phyloP scores from a whole-genome alignment of 257 asterid species.

The Nicotiana noctiflora region DNA sequence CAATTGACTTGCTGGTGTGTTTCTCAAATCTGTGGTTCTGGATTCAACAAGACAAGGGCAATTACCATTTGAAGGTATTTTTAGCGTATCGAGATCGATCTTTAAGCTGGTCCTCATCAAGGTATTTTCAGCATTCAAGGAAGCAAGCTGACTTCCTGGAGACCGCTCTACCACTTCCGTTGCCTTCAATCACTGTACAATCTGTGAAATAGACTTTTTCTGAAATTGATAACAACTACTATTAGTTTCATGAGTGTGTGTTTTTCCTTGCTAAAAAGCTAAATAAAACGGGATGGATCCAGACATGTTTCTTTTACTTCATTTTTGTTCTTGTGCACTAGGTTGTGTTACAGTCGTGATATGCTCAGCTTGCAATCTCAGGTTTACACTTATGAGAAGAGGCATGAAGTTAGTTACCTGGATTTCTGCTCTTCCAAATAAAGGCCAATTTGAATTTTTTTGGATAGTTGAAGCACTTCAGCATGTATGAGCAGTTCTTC shows the following conservation, averaged over 20 bases:
- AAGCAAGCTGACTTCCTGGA: not conserved
- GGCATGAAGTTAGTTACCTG: constrained; percentile 31
- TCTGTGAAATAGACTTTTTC: not conserved
- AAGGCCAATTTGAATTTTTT: constrained; percentile 61
- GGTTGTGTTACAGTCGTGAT: not conserved
- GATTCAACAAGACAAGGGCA: no score
- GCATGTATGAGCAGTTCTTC: constrained; percentile 72
- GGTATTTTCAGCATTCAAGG: not conserved
- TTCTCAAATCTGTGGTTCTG: no score
- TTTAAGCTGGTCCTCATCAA: no score
- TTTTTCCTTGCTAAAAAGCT: not conserved
- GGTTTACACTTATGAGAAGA: not conserved
- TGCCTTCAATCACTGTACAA: no score
- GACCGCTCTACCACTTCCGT: no score
- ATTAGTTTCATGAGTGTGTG: not conserved
- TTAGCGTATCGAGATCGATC: no score
- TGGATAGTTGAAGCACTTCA: constrained; percentile 73
- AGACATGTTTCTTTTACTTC: not conserved
- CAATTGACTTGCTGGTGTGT: no score
- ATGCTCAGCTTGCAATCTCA: not conserved
- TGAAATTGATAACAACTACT: not conserved
- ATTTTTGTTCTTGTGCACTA: not conserved
- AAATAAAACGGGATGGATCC: not conserved
- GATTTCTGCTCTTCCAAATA: constrained; percentile 59
- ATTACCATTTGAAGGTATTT: no score